A percentile compares a stretch with the other conserved stretches of the same genome.
Conservation (phyloP, 148 eudicot genomes). For the Mesembryanthemum crystallinum region DNA sequence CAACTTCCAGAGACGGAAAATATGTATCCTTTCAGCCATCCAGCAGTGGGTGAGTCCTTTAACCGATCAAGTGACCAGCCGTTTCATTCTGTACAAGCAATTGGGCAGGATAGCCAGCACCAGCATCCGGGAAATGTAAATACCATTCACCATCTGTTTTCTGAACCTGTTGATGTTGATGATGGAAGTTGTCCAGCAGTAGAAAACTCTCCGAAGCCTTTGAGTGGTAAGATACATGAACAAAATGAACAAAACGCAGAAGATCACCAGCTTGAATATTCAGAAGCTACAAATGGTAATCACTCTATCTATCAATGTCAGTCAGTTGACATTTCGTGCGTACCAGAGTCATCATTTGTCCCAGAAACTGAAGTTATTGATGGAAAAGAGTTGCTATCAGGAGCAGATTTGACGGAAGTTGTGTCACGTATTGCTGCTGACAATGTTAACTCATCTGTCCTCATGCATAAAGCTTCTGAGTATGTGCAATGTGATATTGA, state of each 20-base stretch:
- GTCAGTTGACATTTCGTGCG: conserved; percentile 57
- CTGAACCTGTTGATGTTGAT: conserved; percentile 13
- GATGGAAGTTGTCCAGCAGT: neutral
- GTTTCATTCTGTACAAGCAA: conserved; percentile 21
- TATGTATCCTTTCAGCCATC: conserved; percentile 27
- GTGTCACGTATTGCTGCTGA: conserved; percentile 28
- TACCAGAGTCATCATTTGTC: conserved; percentile 85
- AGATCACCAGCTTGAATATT: conserved; percentile 32
- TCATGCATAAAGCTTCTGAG: conserved; percentile 26
- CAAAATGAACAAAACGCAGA: conserved; percentile 25
- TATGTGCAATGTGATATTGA: conserved; percentile 23
- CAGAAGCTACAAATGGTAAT: conserved; percentile 31
- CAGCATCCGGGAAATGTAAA: conserved; percentile 16
- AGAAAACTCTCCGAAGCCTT: conserved; percentile 11
- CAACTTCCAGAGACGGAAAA: conserved; percentile 7
- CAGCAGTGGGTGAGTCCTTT: conserved; percentile 25
- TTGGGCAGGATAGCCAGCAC: conserved; percentile 24
- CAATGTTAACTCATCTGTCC: conserved; percentile 23
- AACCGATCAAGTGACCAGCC: conserved; percentile 23
- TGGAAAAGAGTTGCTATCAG: conserved; percentile 37
- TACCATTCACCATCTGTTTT: conserved; percentile 12
- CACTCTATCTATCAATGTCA: conserved; percentile 35
- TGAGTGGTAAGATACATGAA: conserved; percentile 19
- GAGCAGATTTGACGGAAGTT: conserved; percentile 33
- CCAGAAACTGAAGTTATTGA: conserved; percentile 68